Evolutionary conservation across 1,284 basidiomycete species (phyloP), one percentile per base, ranked within the genome.

Genomic region (Porodaedalea pini): DNA sequence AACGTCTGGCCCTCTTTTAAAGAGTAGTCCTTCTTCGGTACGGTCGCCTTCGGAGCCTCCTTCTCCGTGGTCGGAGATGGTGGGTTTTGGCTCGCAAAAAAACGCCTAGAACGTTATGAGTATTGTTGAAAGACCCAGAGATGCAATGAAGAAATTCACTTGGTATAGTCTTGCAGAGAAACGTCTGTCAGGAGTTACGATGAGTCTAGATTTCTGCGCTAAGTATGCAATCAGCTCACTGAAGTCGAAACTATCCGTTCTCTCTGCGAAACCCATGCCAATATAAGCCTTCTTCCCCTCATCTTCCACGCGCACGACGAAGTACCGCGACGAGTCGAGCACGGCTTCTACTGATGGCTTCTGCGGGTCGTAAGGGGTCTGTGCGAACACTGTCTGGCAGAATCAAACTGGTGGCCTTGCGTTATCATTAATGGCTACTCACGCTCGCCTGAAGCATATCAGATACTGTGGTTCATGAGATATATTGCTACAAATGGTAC

Each of bases 1-100:
- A 99, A 95, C 0, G 95, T 98, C 69, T 99, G 91, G 13, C 97
- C 97, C 66, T 95, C 93, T 69, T 98, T 98, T 64, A 99, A 76
- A 34, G 88, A 90, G 70, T 97, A 98, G 68, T 99, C 96, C 70
- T 92, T 92, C 77, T 94, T 93, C 1, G 90, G 92, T 1, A 88
- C 92, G 2, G 79, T 68, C 15, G 91, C 88, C 48, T 83, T 82
- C 13, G 84, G 81, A 40, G 82, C 85, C 32, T 64, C 67, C 23
- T 75, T 73, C 29, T 69, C 67, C 43, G 59, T 65, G 21, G 73
- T 71, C 40, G 75, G 70, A 51, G 76, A 73, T 37, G 74, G 71
- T 4, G 85, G 83, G 63, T 86, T 84, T 55, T 82, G 72, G 43
- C 73, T 72, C 29, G 83, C 81, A 64, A 78, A 83, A 65, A 73